Base-by-base conservation (phyloP, 371 early-diverging fungal genomes). In the Basidiobolus meristosporus region DNA sequence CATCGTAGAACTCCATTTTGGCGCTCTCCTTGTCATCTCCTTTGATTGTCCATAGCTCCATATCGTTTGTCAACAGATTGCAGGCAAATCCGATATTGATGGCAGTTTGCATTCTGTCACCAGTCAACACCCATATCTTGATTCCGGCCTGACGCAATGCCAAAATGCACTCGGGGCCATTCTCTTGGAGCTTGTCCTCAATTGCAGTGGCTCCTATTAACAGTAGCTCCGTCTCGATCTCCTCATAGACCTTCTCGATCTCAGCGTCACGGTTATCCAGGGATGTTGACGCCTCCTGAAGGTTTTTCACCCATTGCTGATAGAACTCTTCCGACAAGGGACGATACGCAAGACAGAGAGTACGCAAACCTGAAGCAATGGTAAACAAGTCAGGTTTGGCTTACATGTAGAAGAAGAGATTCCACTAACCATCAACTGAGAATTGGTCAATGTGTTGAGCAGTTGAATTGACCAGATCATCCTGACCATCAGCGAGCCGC, bases 81-180 rank as follows among this genome's bases (percentile, higher is more conserved):
- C 81, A 80, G 0, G 87, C 75, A 57, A 90, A 91, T 0, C 91
- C 95, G 53, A 96, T 89, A 56, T 88, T 89, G 60, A 92, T 89
- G 14, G 99, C 98, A 0, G 98, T 98, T 57, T 98, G 98, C 58
- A 91, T 59, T 60, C 98, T 98, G 60, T 99, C 99, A 34, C 99
- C 99, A 2, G 99, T 99, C 41, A 99, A 56, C 23, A 99, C 98
- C 98, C 98, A 99, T 26, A 98, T 71, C 53, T 88, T 87, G 53
- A 98, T 90, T 1, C 96, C 96, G 0, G 95, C 92, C 19, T 77
- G 65, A 7, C 77, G 63, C 4, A 98, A 63, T 4, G 74, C 58
- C 14, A 71, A 77, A 36, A 99, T 89, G 20, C 85, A 65, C n/a
- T 90, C 77, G 1, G 90, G 89, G 0, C 93, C 98, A 19, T 86